A percentile compares a stretch with the other conserved stretches of the same genome.
These are phyloP conservation scores for Juglanconis oblonga DNA, from an alignment of 2,329 filamentous ascomycete species.

Conservation along the genomic window DNA sequence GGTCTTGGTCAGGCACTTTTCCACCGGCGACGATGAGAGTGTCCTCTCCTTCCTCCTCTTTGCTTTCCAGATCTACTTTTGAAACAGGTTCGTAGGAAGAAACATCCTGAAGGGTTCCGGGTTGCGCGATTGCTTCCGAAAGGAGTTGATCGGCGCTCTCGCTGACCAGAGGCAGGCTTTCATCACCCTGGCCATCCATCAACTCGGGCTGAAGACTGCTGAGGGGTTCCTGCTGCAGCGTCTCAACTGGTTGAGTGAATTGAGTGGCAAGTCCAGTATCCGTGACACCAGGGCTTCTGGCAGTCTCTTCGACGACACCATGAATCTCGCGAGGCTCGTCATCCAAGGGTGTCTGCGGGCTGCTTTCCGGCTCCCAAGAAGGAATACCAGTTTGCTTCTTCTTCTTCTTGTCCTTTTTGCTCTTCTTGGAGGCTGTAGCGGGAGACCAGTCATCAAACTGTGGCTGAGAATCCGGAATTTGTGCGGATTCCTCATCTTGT, in stretches of 20 bases:
- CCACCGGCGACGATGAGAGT: neutral
- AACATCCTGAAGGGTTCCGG: neutral
- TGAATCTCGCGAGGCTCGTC: constrained; percentile 3
- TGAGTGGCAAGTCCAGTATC: neutral
- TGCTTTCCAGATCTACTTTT: neutral
- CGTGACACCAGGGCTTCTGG: neutral
- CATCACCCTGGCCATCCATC: neutral
- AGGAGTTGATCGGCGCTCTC: neutral
- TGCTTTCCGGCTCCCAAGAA: constrained; percentile 13
- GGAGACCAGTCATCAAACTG: constrained; percentile 24
- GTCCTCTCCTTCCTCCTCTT: neutral
- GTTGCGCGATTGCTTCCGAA: neutral
- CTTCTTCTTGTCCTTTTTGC: constrained; percentile 34
- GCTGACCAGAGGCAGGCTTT: neutral
- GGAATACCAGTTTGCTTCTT: constrained; percentile 24
- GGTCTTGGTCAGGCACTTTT: neutral
- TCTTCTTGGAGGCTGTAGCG: constrained; percentile 26
- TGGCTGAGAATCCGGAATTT: neutral
- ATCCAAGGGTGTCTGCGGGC: constrained; percentile 6
- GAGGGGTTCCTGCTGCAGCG: neutral
- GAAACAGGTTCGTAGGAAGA: neutral
- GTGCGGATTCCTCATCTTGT: neutral
- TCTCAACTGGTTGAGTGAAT: neutral
- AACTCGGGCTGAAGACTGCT: neutral
- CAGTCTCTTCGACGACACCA: neutral